Conservation (phyloP, 1,284 basidiomycete species). For the Rugosomyces carneus region DNA sequence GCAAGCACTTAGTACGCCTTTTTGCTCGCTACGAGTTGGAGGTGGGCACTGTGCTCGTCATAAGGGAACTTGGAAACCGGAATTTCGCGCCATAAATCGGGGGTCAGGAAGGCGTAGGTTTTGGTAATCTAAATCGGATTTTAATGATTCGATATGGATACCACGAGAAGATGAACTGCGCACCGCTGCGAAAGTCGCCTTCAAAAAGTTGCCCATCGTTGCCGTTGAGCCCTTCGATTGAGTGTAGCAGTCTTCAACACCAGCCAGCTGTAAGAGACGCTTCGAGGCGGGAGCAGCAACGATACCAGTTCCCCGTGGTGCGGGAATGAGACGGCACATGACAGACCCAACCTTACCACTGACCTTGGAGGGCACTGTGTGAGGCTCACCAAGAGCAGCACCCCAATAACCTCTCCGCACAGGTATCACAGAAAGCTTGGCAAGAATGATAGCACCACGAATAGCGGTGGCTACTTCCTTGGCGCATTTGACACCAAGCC, state of each 20-base stretch:
- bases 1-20: conserved; percentile 48
- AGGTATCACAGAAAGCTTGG: conserved; percentile 93
- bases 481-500: conserved; percentile 99
- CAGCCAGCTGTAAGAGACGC: conserved; percentile 95
- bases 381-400: conserved; percentile 95
- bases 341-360: conserved; percentile 98
- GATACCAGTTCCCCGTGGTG: conserved; percentile 98
- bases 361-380: conserved; percentile 99
- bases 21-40: conserved; percentile 79
- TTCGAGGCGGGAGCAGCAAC: conserved; percentile 97
- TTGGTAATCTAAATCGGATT: conserved; percentile 74
- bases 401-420: conserved; percentile 99
- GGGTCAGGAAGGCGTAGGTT: conserved; percentile 96
- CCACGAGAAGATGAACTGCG: conserved; percentile 25
- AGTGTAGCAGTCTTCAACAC: conserved; percentile 94
- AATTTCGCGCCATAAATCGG: conserved; percentile 97
- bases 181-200: conserved; percentile 95
- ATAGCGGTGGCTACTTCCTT: conserved; percentile 99
- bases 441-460: conserved; percentile 96
- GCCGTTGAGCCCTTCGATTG: conserved; percentile 97
- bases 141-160: conserved; percentile 1
- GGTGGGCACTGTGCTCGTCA: conserved; percentile 90
- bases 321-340: conserved; percentile 98
- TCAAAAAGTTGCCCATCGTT: conserved; percentile 99
- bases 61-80: conserved; percentile 85